A percentile compares a stretch with the other conserved stretches of the same genome.
Conservation (phyloP, 495 filamentous ascomycete genomes). For the Podospora australis region DNA sequence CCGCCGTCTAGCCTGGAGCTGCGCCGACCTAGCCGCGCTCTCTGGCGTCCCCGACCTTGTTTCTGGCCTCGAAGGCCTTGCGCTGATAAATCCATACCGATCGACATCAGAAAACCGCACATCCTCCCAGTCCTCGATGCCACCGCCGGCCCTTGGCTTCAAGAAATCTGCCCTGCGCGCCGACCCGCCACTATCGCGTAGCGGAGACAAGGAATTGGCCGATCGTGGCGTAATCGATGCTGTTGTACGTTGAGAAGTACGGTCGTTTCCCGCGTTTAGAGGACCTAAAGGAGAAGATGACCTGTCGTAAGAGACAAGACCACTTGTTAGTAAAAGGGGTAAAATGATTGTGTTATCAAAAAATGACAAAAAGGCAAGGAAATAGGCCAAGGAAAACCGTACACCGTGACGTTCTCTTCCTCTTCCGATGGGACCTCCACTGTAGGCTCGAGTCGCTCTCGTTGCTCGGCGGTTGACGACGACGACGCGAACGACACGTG, state of each 20-base stretch:
- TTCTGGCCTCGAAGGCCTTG: constrained; percentile 28
- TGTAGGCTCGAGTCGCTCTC: constrained; percentile 37
- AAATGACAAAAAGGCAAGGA: constrained; percentile 12
- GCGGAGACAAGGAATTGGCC: constrained; percentile 37
- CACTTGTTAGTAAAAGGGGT: not conserved
- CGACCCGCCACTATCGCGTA: constrained; percentile 25
- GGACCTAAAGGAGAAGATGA: constrained; percentile 14
- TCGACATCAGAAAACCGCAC: constrained; percentile 83
- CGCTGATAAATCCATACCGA: constrained; percentile 85
- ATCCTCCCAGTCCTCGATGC: constrained; percentile 94
- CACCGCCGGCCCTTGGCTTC: constrained; percentile 73
- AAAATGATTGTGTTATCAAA: not conserved
- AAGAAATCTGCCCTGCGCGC: constrained; percentile 26
- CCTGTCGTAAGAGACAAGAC: not conserved
- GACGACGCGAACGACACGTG: constrained; percentile 28
- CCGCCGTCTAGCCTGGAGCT: constrained; percentile 30
- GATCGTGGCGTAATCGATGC: constrained; percentile 25
- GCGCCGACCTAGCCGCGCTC: constrained; percentile 23
- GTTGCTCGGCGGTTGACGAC: constrained; percentile 4
- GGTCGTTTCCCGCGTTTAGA: constrained; percentile 17
- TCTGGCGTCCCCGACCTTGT: constrained; percentile 32
- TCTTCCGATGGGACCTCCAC: constrained; percentile 45
- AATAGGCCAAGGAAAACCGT: constrained; percentile 44
- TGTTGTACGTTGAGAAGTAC: constrained; percentile 8
- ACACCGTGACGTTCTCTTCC: constrained; percentile 44